Conservation (phyloP, 352 stramenopile genomes). For the Pythium phragmiticola region DNA sequence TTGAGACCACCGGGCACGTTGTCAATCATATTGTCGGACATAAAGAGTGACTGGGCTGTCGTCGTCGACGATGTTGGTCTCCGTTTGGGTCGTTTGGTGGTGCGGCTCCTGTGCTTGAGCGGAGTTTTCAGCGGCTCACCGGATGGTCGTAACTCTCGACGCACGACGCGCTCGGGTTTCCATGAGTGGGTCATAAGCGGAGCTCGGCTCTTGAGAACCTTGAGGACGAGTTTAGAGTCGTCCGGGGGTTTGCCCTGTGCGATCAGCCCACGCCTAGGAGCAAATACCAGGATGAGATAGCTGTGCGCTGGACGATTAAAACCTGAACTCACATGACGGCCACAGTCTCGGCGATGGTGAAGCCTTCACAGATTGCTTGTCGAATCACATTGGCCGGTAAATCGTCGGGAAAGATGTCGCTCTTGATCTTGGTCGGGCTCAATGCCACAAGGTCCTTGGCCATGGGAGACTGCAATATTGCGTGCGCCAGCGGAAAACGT, state of each 20-base stretch:
- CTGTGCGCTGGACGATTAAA: neutral
- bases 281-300: neutral
- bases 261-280: slow-evolving; percentile 46
- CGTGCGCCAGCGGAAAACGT: slow-evolving; percentile 14
- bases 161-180: slow-evolving; percentile 40
- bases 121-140: neutral
- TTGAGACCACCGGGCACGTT: slow-evolving; percentile 59
- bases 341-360: slow-evolving; percentile 42
- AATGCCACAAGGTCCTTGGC: slow-evolving; percentile 43
- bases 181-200: slow-evolving; percentile 59
- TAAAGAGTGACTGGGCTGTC: slow-evolving; percentile 11
- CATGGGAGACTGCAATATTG: slow-evolving; percentile 36
- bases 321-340: slow-evolving; percentile 48
- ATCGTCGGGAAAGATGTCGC: slow-evolving; percentile 50
- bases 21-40: slow-evolving; percentile 49
- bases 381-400: slow-evolving; percentile 50
- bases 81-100: neutral
- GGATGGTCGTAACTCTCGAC: slow-evolving; percentile 15
- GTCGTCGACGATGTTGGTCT: neutral
- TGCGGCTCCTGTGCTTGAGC: neutral
- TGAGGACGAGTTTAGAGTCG: slow-evolving; percentile 39
- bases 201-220: slow-evolving; percentile 38
- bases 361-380: slow-evolving; percentile 50
- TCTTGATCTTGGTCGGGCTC: slow-evolving; percentile 42
- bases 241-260: slow-evolving; percentile 43